Evolutionary conservation across 345 rosid species (phyloP).

Genomic region (Citrus trifoliata): DNA sequence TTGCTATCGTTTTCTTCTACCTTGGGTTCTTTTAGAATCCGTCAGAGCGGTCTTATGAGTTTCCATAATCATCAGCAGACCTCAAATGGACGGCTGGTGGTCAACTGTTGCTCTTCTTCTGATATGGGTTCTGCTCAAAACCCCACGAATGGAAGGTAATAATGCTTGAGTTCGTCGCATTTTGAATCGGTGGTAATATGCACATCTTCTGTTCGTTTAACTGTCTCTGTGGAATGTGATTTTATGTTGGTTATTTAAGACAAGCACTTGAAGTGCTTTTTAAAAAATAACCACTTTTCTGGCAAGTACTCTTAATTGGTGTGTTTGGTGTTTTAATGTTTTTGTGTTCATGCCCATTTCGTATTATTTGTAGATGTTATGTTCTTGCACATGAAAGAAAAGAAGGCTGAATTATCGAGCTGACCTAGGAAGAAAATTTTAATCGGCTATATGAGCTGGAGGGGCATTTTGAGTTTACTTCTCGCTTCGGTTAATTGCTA

Average conservation of each 20-base stretch:
- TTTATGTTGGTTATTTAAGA: neutral
- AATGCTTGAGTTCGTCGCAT: no score
- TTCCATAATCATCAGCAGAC: constrained; percentile 8
- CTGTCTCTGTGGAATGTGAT: constrained; percentile 25
- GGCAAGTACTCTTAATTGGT: neutral
- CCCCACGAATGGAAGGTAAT: constrained; percentile 46
- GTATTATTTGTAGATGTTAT: neutral
- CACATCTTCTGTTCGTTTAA: constrained; percentile 39
- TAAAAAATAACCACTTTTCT: neutral
- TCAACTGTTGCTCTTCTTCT: constrained; percentile 54
- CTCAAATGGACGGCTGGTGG: constrained; percentile 28
- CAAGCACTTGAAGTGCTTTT: neutral
- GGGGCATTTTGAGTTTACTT: neutral
- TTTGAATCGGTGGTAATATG: neutral
- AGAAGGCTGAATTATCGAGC: neutral
- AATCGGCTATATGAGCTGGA: neutral
- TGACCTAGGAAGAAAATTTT: neutral
- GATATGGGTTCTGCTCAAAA: constrained; percentile 46
- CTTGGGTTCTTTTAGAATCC: constrained; percentile 29
- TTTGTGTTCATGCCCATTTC: neutral
- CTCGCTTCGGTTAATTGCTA: neutral
- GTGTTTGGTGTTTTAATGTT: neutral
- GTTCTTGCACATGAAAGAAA: neutral
- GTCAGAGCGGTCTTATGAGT: constrained; percentile 17
- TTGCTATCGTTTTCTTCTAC: constrained; percentile 11